phyloP scores from a whole-genome alignment of 106 monocot genomes.

The Dioscorea alata region DNA sequence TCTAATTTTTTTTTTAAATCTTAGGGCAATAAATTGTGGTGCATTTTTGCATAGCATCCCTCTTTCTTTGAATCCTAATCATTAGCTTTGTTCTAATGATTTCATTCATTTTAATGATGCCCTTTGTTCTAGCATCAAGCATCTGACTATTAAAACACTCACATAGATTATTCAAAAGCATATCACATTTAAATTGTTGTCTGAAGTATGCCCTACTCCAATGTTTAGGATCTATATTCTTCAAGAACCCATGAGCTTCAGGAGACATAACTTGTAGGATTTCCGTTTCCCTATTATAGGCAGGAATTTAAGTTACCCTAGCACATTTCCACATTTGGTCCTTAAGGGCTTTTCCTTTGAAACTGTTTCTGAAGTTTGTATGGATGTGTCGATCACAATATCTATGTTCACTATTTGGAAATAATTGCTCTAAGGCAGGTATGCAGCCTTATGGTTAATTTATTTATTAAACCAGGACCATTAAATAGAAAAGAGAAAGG shows the following conservation, averaged over 20 bases:
- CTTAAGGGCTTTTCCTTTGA: background rate
- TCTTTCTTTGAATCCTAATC: background rate
- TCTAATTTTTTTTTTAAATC: too few relatives aligned
- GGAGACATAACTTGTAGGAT: background rate
- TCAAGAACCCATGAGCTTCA: background rate
- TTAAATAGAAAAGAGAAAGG: too few relatives aligned
- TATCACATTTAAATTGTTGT: background rate
- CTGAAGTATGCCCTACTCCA: background rate
- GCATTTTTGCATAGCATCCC: background rate
- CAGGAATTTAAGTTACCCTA: background rate
- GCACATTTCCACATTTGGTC: background rate
- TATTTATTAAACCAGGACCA: too few relatives aligned
- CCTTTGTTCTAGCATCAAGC: background rate
- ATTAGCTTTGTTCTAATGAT: background rate
- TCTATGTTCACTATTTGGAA: background rate
- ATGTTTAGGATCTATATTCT: background rate
- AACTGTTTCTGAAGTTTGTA: background rate
- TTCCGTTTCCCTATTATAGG: background rate
- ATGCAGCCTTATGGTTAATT: background rate
- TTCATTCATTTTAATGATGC: background rate
- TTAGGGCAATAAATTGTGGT: background rate
- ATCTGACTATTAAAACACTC: background rate
- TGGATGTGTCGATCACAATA: background rate
- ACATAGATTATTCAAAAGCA: background rate
- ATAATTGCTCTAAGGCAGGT: background rate